Base-by-base conservation (phyloP, 805 yeast species). In the Metschnikowia arizonensis region DNA sequence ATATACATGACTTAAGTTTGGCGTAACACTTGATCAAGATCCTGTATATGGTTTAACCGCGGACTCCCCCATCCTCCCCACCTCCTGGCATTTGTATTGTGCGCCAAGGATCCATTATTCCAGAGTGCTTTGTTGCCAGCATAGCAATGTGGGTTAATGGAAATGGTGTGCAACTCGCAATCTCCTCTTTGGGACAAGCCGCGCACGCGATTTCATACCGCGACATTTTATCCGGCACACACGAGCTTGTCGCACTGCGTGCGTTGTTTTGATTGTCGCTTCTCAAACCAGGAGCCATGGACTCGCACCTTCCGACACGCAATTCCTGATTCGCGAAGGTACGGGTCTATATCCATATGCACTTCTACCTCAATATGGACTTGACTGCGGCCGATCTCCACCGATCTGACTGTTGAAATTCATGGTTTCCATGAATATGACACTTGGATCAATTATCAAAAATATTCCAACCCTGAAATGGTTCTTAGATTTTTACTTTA, bases 161-260 rank as follows among this genome's bases (percentile, higher is more conserved):
- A 25, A 24, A 14, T 18, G 26, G 40, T 18, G 40, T 37, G 40
- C 40, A 37, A 37, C 28, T 29, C 40, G 40, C 40, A 28, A 18
- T 37, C 15, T 37, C 40, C 40, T 19, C 25, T 37, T 37, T 28
- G 26, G 40, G 40, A 37, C 40, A 26, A 26, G 40, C 40, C 40
- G 32, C 42, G 29, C 46, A 23, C 46, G 42, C 38, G 19, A 39
- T 11, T 36, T 14, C 30, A 14, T 15, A 9, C 21, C 25, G 47
- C 54, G 54, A 50, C 54, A 50, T 50, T 50, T 24, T 24, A 2
- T 40, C 48, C 42, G 36, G 50, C 48, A 37, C 31, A 21, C 12
- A 17, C 17, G 26, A 14, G 12, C n/a, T 25, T 7, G 35, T 21
- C n/a, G 18, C 39, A 19, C 19, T 12, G 38, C 40, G 40, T 24